Evolutionary conservation across 257 asterid genomes (phyloP), one percentile per base, ranked within the genome.

Genomic region (Osmanthus fragrans): DNA sequence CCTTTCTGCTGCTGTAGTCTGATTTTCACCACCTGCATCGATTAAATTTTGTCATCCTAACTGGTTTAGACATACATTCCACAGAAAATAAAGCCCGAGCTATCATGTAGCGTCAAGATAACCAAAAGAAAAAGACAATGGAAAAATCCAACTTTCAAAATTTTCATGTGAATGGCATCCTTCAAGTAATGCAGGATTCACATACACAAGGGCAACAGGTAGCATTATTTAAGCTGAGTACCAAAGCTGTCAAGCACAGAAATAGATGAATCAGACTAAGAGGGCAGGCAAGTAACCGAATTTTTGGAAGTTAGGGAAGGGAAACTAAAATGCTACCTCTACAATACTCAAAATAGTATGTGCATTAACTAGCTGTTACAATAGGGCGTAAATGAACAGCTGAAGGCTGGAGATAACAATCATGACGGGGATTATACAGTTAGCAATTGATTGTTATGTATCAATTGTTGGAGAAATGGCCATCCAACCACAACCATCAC

Each of bases 1-100:
- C 99, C 99, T 89, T 83, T 91, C 80, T 95, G 99, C 82, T 95
- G 99, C 88, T 95, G 99, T 72, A 95, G 84, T 80, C 97, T 88
- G 84, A 95, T 95, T 86, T 95, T 95, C 78, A 95, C 99, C 73
- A 95, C 99, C 99, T 95, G 85, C 82, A 79, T 73, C 47, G 34
- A 73, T 23, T 37, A 25, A 73, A 73, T 45, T 60, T 78, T 39
- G 19, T 45, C 25, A 63, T 30, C 36, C 77, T 76, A 58, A 65
- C 11, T 68, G 58, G 19, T 36, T 34, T n/a, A 56, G 39, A 21
- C 70, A 64, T 72, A 13, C 45, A 66, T 7, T 18, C 21, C 69
- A 13, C 34, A 27, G n/a, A 40, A 25, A 69, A 71, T 19, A 37
- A 45, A 39, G 25, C 72, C 2, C 1, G 25, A 3, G 13, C 68